These are phyloP conservation scores for Bruguiera sexangula DNA, from an alignment of 345 rosid genomes.

Conservation along the genomic window DNA sequence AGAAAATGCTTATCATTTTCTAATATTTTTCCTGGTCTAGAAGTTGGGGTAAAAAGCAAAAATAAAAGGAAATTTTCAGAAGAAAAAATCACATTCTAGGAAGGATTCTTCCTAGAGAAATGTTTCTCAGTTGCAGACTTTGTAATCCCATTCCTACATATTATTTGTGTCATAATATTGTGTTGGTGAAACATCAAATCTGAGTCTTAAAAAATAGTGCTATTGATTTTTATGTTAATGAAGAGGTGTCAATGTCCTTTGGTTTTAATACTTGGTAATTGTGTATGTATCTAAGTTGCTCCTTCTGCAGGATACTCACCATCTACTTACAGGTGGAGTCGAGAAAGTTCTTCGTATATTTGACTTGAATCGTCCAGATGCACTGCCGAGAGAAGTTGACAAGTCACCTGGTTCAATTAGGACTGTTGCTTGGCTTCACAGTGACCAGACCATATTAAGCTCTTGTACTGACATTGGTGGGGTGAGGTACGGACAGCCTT, in stretches of 20 bases:
- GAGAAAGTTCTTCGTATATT: constrained; percentile 77
- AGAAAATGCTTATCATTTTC: too few species aligned
- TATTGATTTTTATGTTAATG: background rate
- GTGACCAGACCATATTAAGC: constrained; percentile 82
- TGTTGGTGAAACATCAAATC: background rate
- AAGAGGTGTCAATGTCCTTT: background rate
- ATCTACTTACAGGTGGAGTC: constrained; percentile 71
- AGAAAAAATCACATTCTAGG: too few species aligned
- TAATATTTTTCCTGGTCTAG: too few species aligned
- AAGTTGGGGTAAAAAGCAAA: too few species aligned
- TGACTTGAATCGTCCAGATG: constrained; percentile 76
- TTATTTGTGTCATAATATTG: background rate
- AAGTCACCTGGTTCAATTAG: constrained; percentile 73
- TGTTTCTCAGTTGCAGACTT: background rate
- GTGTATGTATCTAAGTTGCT: background rate
- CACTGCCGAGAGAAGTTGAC: constrained; percentile 73
- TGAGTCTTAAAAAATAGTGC: background rate
- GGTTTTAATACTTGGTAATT: background rate
- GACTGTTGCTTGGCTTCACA: constrained; percentile 83
- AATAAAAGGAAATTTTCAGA: too few species aligned
- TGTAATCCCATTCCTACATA: background rate
- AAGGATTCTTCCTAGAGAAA: background rate
- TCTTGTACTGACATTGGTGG: constrained; percentile 78
- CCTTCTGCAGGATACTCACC: constrained; percentile 57
- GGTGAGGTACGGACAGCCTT: constrained; percentile 46